phyloP scores from a whole-genome alignment of 129 eudicot species.

The Calendula officinalis region DNA sequence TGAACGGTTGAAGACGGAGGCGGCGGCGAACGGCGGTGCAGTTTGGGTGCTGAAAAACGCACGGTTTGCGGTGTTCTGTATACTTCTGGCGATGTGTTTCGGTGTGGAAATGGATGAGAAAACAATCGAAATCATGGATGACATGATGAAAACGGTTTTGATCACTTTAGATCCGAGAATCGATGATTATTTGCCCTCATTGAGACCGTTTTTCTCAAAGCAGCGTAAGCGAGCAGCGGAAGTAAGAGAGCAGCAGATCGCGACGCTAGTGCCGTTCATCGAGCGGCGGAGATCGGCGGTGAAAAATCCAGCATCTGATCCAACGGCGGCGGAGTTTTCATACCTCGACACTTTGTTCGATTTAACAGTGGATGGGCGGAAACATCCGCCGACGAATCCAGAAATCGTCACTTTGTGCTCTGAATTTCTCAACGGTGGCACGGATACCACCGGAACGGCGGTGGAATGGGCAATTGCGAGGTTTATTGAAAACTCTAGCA shows the following conservation, averaged over 20 bases:
- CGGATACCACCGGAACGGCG: conserved; percentile 83
- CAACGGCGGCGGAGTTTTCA: conserved; percentile 50
- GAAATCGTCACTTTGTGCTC: conserved; percentile 73
- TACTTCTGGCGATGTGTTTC: conserved; percentile 68
- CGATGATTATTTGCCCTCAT: conserved; percentile 61
- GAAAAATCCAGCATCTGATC: conserved; percentile 41
- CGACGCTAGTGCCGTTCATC: conserved; percentile 50
- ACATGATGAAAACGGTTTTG: conserved; percentile 70
- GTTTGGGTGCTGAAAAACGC: conserved; percentile 72
- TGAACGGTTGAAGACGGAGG: conserved; percentile 45
- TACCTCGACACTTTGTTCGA: conserved; percentile 73
- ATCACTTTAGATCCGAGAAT: conserved; percentile 59
- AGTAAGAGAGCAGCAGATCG: conserved; percentile 56
- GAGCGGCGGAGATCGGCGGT: conserved; percentile 43
- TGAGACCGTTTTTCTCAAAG: conserved; percentile 66
- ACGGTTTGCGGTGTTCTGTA: conserved; percentile 62
- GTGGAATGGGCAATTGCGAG: conserved; percentile 83
- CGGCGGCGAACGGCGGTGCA: conserved; percentile 41
- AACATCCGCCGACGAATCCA: conserved; percentile 36
- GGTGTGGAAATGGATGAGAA: conserved; percentile 69
- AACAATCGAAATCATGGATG: conserved; percentile 49
- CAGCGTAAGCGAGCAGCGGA: conserved; percentile 40
- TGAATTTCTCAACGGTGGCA: conserved; percentile 78
- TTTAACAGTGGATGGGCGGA: conserved; percentile 53
- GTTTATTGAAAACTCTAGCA: conserved; percentile 56